Conservation (phyloP, 2,329 filamentous ascomycete genomes). For the Colletotrichum gloeosporioides region DNA sequence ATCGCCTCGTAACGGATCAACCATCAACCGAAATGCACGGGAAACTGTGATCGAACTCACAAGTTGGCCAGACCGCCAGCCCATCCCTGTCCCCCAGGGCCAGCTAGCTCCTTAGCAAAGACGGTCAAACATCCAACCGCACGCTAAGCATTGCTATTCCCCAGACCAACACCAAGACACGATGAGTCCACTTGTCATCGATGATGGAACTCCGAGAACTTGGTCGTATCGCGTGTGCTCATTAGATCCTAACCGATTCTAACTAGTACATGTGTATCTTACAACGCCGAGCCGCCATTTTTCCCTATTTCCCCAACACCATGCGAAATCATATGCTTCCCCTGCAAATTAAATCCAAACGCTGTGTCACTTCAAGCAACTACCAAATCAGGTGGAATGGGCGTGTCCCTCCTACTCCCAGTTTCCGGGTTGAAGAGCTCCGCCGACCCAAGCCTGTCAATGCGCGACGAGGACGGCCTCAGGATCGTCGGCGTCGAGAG, state of each 20-base stretch:
- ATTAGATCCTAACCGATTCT: background rate
- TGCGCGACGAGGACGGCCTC: conserved; percentile 6
- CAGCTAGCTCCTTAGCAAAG: background rate
- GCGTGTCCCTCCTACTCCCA: conserved; percentile 37
- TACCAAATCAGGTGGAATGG: conserved; percentile 36
- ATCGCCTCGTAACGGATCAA: background rate
- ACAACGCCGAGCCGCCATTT: background rate
- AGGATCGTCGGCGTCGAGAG: conserved; percentile 44
- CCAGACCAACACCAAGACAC: background rate
- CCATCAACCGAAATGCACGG: background rate
- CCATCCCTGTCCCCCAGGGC: background rate
- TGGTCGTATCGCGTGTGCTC: conserved; percentile 15
- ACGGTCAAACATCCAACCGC: background rate
- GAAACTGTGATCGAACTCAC: background rate
- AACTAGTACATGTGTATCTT: conserved; percentile 8
- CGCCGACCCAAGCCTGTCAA: conserved; percentile 29
- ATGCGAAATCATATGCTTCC: background rate
- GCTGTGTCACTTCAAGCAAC: background rate
- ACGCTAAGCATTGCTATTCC: background rate
- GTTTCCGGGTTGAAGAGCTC: conserved; percentile 32
- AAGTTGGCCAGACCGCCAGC: background rate
- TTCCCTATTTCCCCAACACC: background rate
- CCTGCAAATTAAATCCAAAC: background rate
- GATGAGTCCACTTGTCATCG: background rate
- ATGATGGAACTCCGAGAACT: background rate